Evolutionary conservation across 805 yeast species (phyloP), one percentile per base, ranked within the genome.

Genomic region (Candida hungchunana): DNA sequence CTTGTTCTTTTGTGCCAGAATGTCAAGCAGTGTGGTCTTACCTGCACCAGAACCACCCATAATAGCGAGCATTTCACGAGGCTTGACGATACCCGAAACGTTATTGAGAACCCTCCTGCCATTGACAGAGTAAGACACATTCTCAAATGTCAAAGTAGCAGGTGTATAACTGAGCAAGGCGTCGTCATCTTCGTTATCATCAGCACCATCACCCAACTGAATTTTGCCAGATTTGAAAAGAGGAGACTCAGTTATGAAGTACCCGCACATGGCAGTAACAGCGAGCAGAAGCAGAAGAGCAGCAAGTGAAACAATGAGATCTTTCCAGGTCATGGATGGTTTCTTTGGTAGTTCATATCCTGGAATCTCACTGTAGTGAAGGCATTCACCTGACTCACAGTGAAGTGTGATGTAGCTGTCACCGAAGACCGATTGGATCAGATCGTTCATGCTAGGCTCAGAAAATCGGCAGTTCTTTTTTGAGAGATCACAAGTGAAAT

Each of bases 31-130:
- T 0, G 98, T 90, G 1, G 98, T 90, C 56, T 93, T 93, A 34
- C 98, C 98, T 11, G 98, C 97, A 32, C 98, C 98, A 0, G 97
- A 89, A 1, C 97, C 97, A 29, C 98, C 98, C 95, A 93, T 86
- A 27, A 93, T 87, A 1, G 98, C 97, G 56, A 88, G 59, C 43
- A 95, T 82, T 56, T 88, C 88, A 25, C 96, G 82, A 2, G 97
- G 95, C 34, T 76, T 75, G 3, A 80, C 95, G 11, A 77, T 48
- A 8, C 98, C 98, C 47, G 75, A 77, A 0, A 86, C 70, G 19
- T 71, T 66, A 10, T 72, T 67, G 40, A 93, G 67, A 4, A 93
- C 78, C 13, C 60, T 62, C 17, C 64, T 71, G 1, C 65, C 65
- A 9, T 76, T 73, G 1, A 78, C 69, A 1, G 64, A 56, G 54